Conservation (phyloP, 2,329 filamentous ascomycete genomes). For the Cladosporium sp. region DNA sequence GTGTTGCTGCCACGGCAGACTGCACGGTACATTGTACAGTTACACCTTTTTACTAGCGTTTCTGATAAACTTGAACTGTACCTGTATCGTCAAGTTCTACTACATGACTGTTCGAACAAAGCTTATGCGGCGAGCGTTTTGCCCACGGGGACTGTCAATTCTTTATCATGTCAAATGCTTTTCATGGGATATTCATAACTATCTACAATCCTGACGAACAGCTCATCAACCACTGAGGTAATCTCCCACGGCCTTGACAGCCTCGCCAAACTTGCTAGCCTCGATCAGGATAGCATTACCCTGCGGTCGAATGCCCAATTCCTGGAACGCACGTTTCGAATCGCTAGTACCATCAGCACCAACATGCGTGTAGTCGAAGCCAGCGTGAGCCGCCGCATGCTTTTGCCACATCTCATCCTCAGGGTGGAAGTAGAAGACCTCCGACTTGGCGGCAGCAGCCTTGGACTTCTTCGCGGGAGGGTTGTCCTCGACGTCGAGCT, state of each 20-base stretch:
- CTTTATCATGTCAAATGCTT: not conserved
- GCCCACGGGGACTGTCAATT: not conserved
- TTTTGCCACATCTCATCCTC: constrained; percentile 88
- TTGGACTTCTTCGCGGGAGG: constrained; percentile 58
- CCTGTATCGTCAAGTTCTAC: constrained; percentile 12
- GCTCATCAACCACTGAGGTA: constrained; percentile 52
- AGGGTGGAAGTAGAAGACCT: constrained; percentile 86
- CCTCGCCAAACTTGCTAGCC: constrained; percentile 67
- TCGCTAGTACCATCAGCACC: constrained; percentile 75
- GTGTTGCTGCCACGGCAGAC: constrained; percentile 11
- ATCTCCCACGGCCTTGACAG: constrained; percentile 70
- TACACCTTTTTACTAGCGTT: constrained; percentile 14
- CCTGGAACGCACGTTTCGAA: constrained; percentile 91
- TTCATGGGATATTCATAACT: not conserved
- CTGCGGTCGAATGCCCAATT: constrained; percentile 78
- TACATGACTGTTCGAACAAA: not conserved
- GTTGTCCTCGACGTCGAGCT: constrained; percentile 64
- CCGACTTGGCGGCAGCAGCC: constrained; percentile 48
- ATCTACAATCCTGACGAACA: not conserved
- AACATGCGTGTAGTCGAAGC: constrained; percentile 74
- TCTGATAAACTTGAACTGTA: constrained; percentile 14
- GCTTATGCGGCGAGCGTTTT: not conserved
- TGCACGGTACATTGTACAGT: constrained; percentile 14
- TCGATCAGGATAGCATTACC: constrained; percentile 87
- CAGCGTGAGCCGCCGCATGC: constrained; percentile 65